Conservation (phyloP, 2,329 filamentous ascomycete genomes). For the Fusarium sp. region DNA sequence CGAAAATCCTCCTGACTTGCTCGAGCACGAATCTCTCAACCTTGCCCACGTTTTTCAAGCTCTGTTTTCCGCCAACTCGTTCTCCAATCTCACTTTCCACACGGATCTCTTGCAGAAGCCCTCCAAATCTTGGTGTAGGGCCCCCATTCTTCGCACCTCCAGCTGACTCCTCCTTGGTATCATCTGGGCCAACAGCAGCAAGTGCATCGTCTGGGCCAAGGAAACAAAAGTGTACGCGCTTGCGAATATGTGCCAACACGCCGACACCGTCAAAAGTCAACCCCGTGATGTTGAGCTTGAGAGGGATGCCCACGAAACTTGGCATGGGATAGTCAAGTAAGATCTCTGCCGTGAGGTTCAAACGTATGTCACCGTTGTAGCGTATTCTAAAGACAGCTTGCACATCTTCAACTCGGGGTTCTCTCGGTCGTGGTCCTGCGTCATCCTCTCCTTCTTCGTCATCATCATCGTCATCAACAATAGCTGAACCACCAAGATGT, state of each 20-base stretch:
- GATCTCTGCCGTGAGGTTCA: conserved; percentile 94
- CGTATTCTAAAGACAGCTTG: conserved; percentile 93
- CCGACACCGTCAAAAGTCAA: conserved; percentile 95
- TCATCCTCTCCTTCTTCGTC: conserved; percentile 50
- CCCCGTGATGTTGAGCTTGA: conserved; percentile 95
- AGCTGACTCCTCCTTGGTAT: conserved; percentile 46
- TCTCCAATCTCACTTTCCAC: conserved; percentile 98
- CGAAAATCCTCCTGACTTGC: conserved; percentile 95
- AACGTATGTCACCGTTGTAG: conserved; percentile 87
- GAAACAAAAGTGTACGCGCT: conserved; percentile 93
- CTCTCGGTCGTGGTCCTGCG: conserved; percentile 57
- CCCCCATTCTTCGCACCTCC: conserved; percentile 48
- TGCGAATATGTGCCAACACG: conserved; percentile 90
- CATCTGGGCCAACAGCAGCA: conserved; percentile 71
- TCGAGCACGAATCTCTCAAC: conserved; percentile 98
- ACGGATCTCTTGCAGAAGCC: conserved; percentile 89
- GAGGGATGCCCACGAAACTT: conserved; percentile 94
- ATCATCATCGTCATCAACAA: conserved; percentile 57
- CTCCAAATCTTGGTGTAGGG: conserved; percentile 67
- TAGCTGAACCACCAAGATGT: conserved; percentile 54
- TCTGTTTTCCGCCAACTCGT: conserved; percentile 90
- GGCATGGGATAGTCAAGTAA: conserved; percentile 98
- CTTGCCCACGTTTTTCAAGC: conserved; percentile 97
- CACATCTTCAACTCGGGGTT: conserved; percentile 85
- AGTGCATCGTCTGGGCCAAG: conserved; percentile 91